A percentile compares a stretch with the other conserved stretches of the same genome.
Conservation (phyloP, 192 early-diverging fungal genomes). For the Entomortierella lignicola region DNA sequence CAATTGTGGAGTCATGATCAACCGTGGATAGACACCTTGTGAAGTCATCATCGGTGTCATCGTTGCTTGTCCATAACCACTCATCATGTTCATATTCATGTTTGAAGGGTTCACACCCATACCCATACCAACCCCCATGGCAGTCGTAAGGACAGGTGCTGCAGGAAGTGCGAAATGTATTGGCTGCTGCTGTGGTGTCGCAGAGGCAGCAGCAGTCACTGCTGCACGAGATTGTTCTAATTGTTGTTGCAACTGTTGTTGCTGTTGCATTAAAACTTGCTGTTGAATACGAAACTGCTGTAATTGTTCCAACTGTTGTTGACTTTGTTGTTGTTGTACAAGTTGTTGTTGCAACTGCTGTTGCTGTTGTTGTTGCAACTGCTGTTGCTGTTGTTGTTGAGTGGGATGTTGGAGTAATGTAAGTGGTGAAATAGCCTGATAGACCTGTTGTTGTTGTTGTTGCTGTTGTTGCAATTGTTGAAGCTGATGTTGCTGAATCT, state of each 20-base stretch:
- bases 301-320: slow-evolving; percentile 30
- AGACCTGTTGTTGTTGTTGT: neutral
- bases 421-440: slow-evolving; percentile 9
- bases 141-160: slow-evolving; percentile 27
- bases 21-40: neutral
- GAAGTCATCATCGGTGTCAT: neutral
- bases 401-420: slow-evolving; percentile 15
- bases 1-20: slow-evolving; percentile 21
- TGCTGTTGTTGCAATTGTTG: slow-evolving; percentile 23
- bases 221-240: slow-evolving; percentile 36
- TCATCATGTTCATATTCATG: slow-evolving; percentile 29
- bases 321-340: slow-evolving; percentile 1
- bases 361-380: neutral
- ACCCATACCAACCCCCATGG: slow-evolving; percentile 24
- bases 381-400: neutral
- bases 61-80: neutral
- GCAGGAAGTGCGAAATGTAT: neutral
- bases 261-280: slow-evolving; percentile 30
- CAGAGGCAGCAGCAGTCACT: neutral
- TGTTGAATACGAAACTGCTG: slow-evolving; percentile 33
- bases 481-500: slow-evolving; percentile 41
- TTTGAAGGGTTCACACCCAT: slow-evolving; percentile 14
- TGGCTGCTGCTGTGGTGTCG: neutral
- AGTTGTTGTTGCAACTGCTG: slow-evolving; percentile 13
- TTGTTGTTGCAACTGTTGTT: slow-evolving; percentile 39